phyloP scores from a whole-genome alignment of 1,139 yeast species.

The Spathaspora sp. region DNA sequence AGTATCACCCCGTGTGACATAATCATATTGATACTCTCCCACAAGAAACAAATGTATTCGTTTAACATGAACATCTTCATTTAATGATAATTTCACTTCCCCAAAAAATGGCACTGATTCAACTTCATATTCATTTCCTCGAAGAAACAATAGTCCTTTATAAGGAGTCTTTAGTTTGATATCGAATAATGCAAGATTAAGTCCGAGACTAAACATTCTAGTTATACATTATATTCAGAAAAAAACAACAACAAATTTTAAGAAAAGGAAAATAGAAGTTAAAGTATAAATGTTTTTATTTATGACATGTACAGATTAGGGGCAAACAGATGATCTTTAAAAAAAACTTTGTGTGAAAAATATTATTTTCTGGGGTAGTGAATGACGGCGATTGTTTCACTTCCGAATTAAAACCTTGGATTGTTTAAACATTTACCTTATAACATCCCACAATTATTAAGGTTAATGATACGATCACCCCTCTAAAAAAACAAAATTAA shows the following conservation, averaged over 20 bases:
- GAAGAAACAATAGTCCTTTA: constrained; percentile 52
- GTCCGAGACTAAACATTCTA: constrained; percentile 26
- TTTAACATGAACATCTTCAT: constrained; percentile 51
- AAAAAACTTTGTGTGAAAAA: neutral
- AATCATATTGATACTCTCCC: constrained; percentile 59
- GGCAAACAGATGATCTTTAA: neutral
- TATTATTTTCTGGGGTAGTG: neutral
- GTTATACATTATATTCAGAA: neutral
- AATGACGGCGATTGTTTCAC: too few species aligned
- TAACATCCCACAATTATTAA: too few species aligned
- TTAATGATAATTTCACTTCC: constrained; percentile 52
- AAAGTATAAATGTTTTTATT: neutral
- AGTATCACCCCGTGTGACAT: constrained; percentile 40
- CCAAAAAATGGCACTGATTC: constrained; percentile 57
- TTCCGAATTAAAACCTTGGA: too few species aligned
- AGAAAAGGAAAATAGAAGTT: neutral
- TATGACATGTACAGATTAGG: neutral
- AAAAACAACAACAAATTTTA: neutral
- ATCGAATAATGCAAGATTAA: constrained; percentile 32
- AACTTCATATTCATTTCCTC: constrained; percentile 60
- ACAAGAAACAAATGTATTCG: constrained; percentile 44
- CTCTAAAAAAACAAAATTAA: too few species aligned
- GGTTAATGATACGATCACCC: too few species aligned
- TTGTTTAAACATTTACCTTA: too few species aligned
- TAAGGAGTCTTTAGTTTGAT: constrained; percentile 48